Percentiles rank a stretch among this genome's conserved stretches.
Evolutionary conservation across 352 stramenopile species (phyloP).

Genomic region (Phytophthora hybrid): DNA sequence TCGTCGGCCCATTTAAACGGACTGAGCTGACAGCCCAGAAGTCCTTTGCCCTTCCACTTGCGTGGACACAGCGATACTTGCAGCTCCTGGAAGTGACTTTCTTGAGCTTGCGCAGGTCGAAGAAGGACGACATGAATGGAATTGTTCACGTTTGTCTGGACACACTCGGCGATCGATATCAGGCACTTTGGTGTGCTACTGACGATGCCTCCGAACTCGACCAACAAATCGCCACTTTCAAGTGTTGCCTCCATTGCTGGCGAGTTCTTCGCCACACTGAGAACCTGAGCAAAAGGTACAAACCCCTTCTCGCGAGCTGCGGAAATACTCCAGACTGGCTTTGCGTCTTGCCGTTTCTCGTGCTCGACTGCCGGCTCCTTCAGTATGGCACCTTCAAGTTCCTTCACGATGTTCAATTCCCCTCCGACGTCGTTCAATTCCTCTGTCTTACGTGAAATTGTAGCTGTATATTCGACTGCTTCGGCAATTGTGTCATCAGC

Average conservation of each 20-base stretch:
- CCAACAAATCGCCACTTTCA: slow-evolving; percentile 49
- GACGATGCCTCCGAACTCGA: slow-evolving; percentile 61
- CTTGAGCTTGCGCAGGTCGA: slow-evolving; percentile 19
- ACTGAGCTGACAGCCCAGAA: slow-evolving; percentile 69
- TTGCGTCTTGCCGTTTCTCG: neutral
- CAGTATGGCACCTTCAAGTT: neutral
- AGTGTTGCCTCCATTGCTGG: slow-evolving; percentile 61
- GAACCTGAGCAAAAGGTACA: slow-evolving; percentile 56
- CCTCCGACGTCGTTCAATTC: neutral
- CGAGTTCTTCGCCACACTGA: slow-evolving; percentile 51
- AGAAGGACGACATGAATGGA: slow-evolving; percentile 49
- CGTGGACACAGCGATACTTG: slow-evolving; percentile 39
- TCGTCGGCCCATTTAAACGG: slow-evolving; percentile 63
- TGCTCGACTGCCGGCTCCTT: neutral
- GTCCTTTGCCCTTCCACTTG: slow-evolving; percentile 73
- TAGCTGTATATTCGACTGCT: neutral
- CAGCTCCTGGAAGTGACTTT: slow-evolving; percentile 25
- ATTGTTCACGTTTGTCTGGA: slow-evolving; percentile 56
- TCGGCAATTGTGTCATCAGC: neutral
- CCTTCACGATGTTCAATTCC: neutral
- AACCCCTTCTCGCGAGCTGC: slow-evolving; percentile 17
- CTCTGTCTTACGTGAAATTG: neutral
- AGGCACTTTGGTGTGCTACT: slow-evolving; percentile 60
- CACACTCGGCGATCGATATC: slow-evolving; percentile 54
- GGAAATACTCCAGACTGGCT: slow-evolving; percentile 22